Conservation (phyloP, 495 filamentous ascomycete species). For the Saxophila tyrrhenica region DNA sequence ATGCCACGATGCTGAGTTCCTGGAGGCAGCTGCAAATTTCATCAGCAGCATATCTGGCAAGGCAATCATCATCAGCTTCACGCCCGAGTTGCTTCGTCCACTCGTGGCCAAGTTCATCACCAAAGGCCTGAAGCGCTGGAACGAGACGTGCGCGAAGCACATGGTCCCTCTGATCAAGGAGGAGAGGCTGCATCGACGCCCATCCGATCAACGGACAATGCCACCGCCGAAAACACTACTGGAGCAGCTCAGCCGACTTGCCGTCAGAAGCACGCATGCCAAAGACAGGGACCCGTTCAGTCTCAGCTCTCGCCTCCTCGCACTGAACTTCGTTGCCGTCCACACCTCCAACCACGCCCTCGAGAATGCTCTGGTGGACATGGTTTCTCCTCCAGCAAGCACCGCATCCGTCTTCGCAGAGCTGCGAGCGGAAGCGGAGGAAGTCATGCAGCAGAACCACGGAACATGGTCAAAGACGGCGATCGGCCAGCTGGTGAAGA, state of each 20-base stretch:
- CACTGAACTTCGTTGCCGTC: slow-evolving; percentile 8
- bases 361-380: slow-evolving; percentile 3
- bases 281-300: neutral
- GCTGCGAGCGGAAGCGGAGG: slow-evolving; percentile 2
- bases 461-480: slow-evolving; percentile 3
- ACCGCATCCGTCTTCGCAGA: neutral
- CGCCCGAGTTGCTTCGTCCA: slow-evolving; percentile 2
- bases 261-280: neutral
- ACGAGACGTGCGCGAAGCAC: slow-evolving; percentile 20
- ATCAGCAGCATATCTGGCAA: neutral
- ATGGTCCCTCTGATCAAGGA: slow-evolving; percentile 21
- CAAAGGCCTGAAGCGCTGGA: neutral
- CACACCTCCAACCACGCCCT: slow-evolving; percentile 1
- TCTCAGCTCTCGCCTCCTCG: neutral
- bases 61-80: neutral
- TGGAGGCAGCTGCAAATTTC: neutral
- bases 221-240: neutral
- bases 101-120: slow-evolving; percentile 14
- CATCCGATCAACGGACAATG: neutral
- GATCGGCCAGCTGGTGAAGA: slow-evolving; percentile 25
- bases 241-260: neutral
- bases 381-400: neutral
- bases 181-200: neutral
- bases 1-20: slow-evolving; percentile 3
- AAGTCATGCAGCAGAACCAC: neutral